A percentile compares a stretch with the other conserved stretches of the same genome.
These are phyloP conservation scores for Cyphellophora europaea DNA, from an alignment of 2,329 filamentous ascomycete genomes.

Conservation along the genomic window DNA sequence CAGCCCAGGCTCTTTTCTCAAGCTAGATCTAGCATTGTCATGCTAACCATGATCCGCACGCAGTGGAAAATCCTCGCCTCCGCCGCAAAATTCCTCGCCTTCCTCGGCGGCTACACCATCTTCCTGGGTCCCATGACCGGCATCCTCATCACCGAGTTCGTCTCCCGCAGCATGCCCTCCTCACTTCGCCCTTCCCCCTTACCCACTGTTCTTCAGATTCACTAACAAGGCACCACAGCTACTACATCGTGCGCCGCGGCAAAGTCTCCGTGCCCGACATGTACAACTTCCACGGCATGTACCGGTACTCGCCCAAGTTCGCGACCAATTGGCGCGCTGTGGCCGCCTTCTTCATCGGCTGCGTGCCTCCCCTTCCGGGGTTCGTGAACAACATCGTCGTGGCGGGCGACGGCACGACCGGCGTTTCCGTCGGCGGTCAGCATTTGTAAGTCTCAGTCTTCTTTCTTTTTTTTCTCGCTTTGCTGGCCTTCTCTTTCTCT, in stretches of 20 bases:
- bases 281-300: slow-evolving; percentile 18
- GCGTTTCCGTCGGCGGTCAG: slow-evolving; percentile 13
- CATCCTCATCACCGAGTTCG: slow-evolving; percentile 37
- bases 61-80: slow-evolving; percentile 54
- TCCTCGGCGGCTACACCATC: slow-evolving; percentile 57
- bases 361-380: slow-evolving; percentile 35
- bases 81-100: slow-evolving; percentile 50
- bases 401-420: slow-evolving; percentile 10
- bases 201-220: neutral
- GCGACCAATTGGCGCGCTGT: slow-evolving; percentile 37
- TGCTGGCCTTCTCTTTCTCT: too few relatives aligned
- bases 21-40: slow-evolving; percentile 1
- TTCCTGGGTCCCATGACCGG: slow-evolving; percentile 57
- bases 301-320: slow-evolving; percentile 13
- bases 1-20: neutral
- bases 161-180: too few relatives aligned
- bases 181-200: too few relatives aligned
- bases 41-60: slow-evolving; percentile 4
- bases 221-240: slow-evolving; percentile 7
- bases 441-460: slow-evolving; percentile 9
- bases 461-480: too few relatives aligned
- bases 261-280: slow-evolving; percentile 15
- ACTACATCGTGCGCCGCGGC: slow-evolving; percentile 12
- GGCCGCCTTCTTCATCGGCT: slow-evolving; percentile 15
- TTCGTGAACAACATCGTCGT: slow-evolving; percentile 16